phyloP scores from a whole-genome alignment of 1,284 basidiomycete genomes.

The Pseudozyma tsukubaensis region DNA sequence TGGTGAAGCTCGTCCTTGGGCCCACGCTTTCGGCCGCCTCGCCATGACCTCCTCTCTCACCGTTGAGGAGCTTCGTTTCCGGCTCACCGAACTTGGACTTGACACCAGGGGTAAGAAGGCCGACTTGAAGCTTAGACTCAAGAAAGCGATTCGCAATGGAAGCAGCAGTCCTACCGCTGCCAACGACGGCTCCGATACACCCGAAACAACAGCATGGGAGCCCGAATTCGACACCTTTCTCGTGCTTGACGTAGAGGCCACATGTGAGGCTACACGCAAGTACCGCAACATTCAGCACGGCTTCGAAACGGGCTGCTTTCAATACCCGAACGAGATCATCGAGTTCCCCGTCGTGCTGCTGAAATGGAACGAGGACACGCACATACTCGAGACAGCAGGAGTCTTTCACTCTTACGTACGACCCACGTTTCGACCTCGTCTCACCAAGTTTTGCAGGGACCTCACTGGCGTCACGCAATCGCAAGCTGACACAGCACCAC shows the following conservation, averaged over 20 bases:
- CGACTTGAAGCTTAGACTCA: constrained; percentile 51
- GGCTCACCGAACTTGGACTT: constrained; percentile 57
- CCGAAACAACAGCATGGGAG: constrained; percentile 20
- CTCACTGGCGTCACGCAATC: constrained; percentile 94
- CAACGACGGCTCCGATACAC: background rate
- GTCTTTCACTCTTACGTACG: constrained; percentile 89
- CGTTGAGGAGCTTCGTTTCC: constrained; percentile 45
- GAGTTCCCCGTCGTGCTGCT: constrained; percentile 90
- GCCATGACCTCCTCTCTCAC: constrained; percentile 41
- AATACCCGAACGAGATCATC: constrained; percentile 85
- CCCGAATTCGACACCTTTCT: constrained; percentile 69
- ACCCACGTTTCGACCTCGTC: constrained; percentile 84
- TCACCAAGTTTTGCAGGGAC: constrained; percentile 84
- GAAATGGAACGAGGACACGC: constrained; percentile 74
- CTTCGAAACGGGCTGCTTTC: constrained; percentile 68
- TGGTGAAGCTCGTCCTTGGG: constrained; percentile 40
- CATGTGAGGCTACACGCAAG: constrained; percentile 73
- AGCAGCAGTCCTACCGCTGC: constrained; percentile 16
- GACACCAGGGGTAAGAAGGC: constrained; percentile 66
- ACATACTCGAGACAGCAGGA: constrained; percentile 75
- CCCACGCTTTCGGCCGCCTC: background rate
- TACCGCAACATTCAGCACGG: constrained; percentile 43
- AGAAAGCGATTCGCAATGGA: constrained; percentile 36
- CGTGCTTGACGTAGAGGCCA: constrained; percentile 87
- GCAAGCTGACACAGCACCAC: constrained; percentile 82